These are phyloP conservation scores for Speleostelium caveatum DNA, from an alignment of 78 protist genomes.

Conservation along the genomic window DNA sequence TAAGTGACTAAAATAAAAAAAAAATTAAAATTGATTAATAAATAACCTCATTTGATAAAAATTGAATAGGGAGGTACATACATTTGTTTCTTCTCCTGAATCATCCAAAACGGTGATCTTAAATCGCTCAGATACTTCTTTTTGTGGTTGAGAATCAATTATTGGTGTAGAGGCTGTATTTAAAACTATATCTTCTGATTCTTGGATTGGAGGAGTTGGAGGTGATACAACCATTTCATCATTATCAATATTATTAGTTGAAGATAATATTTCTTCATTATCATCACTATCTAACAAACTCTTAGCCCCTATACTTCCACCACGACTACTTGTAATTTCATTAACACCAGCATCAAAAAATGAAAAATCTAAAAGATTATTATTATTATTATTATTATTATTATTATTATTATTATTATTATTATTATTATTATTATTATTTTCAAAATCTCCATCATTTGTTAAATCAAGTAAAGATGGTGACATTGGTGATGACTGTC, in stretches of 20 bases:
- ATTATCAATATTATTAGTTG: not conserved
- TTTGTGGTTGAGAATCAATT: not conserved
- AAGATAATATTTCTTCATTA: too few relatives aligned
- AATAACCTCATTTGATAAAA: too few relatives aligned
- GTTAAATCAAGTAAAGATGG: not conserved
- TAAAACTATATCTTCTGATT: not conserved
- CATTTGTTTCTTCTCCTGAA: slow-evolving; percentile 51
- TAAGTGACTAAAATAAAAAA: slow-evolving; percentile 23
- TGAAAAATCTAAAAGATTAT: slow-evolving; percentile 16
- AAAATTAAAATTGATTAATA: not conserved
- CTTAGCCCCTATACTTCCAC: not conserved
- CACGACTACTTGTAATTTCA: not conserved
- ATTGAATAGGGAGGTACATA: not conserved
- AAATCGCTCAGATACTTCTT: slow-evolving; percentile 29
- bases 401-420: not conserved
- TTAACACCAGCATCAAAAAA: slow-evolving; percentile 8
- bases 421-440: not conserved
- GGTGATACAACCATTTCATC: not conserved
- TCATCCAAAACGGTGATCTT: slow-evolving; percentile 67
- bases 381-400: not conserved
- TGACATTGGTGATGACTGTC: not conserved
- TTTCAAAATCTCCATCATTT: not conserved
- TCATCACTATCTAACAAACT: not conserved
- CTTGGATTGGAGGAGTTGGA: not conserved
- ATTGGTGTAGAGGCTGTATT: not conserved